Base-by-base conservation (phyloP, 495 filamentous ascomycete genomes). In the Penicillium lagena region DNA sequence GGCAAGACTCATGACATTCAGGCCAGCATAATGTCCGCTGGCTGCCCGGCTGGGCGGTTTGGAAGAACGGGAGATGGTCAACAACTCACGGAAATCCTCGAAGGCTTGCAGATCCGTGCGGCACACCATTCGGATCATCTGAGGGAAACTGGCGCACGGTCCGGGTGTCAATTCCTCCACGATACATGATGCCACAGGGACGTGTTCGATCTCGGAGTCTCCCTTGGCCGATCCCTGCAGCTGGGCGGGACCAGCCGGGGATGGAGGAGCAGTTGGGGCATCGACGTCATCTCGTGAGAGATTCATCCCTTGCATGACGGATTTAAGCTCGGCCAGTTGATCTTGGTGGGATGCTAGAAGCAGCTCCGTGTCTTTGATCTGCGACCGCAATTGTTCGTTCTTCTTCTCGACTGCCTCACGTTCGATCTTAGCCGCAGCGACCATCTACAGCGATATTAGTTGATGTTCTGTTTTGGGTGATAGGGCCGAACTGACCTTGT, bases 341-440 rank as follows among this genome's bases (percentile, higher is more conserved):
- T 97, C 89, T 58, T 96, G 91, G 46, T 95, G 90, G 7, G 86
- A 93, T 34, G 80, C 78, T 34, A 97, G 76, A 27, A 98, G 77
- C n/a, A 74, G 66, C 64, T 97, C 93, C 2, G 85, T 89, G 59
- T 97, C 89, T 50, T 79, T 81, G 37, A 94, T 68, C 62, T 93
- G 86, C 13, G 78, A 72, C 50, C 80, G 81, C 15, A 95, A 70
- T 62, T 90, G 87, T 45, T 89, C 84, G 47, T 87, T 91, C 56
- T 82, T 85, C 44, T 83, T 79, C 51, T 87, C 82, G 32, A 88
- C 77, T 31, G 73, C 72, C 54, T 94, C 89, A 14, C 82, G 79
- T 50, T 91, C 85, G 49, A 76, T 80, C 49, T 82, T 78, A 9
- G 78, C 77, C 14, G 83, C 83, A 40, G 90, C 86, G 42, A 98